These are phyloP conservation scores for Gossypium bickii DNA, from an alignment of 345 rosid genomes.

Conservation along the genomic window DNA sequence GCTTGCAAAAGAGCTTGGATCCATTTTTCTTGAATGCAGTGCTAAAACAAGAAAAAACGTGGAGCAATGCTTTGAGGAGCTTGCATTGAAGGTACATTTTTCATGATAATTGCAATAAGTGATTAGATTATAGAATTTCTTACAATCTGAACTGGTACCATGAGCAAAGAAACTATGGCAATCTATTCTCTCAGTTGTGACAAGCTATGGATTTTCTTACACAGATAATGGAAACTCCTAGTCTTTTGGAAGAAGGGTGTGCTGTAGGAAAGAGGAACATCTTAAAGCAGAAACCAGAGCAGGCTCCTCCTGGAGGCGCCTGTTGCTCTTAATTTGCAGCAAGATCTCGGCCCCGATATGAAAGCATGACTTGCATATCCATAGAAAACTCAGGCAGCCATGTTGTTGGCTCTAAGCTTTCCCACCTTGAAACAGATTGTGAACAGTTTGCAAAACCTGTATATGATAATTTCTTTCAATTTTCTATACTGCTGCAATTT, in stretches of 20 bases:
- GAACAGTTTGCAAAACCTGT: conserved; percentile 1
- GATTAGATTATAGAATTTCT: neutral
- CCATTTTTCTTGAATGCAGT: conserved; percentile 85
- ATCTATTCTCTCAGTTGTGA: conserved; percentile 3
- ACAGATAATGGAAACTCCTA: conserved; percentile 94
- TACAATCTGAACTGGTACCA: neutral
- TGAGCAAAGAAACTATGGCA: neutral
- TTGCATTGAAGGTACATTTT: conserved; percentile 67
- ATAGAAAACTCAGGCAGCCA: conserved; percentile 2
- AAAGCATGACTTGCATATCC: neutral
- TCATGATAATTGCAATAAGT: neutral
- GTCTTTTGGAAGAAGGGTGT: conserved; percentile 90
- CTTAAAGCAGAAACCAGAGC: conserved; percentile 64
- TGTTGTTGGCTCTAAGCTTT: conserved; percentile 1
- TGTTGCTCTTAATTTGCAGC: conserved; percentile 47
- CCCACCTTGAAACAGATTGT: conserved; percentile 9
- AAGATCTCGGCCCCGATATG: neutral
- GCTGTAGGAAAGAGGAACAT: conserved; percentile 62
- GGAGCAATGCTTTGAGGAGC: conserved; percentile 82
- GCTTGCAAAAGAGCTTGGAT: conserved; percentile 70
- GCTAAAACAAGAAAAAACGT: conserved; percentile 85
- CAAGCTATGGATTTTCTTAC: neutral
- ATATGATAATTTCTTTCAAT: conserved; percentile 1
- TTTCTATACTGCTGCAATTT: neutral
- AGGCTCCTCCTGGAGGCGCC: conserved; percentile 26